Base-by-base conservation (phyloP, 176 grass and related monocot genomes). In the Elaeis guineensis region DNA sequence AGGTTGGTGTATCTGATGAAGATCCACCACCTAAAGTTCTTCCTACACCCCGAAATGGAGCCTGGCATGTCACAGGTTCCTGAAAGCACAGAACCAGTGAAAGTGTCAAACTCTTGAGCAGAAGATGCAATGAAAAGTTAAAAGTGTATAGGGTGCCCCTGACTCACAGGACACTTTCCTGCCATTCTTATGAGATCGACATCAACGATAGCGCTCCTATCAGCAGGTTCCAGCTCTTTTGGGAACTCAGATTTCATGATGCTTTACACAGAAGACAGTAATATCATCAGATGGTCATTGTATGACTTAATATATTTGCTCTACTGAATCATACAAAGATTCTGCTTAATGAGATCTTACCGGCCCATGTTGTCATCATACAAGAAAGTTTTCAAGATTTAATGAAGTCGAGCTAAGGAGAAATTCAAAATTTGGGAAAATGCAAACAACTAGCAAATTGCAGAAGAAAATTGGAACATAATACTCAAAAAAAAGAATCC, bases 1-100 rank as follows among this genome's bases (percentile, higher is more conserved):
- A 39, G 16, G 12, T 14, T n/a, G 70, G 51, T 16, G 50, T 29
- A 49, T 78, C 63, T 18, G 78, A 53, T 19, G 78, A 73, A 51
- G 81, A 82, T 56, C 72, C 87, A 65, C 71, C 62, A 5, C 87
- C 84, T 61, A 98, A 79, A 52, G 87, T 98, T 90, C 93, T 92
- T 19, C 87, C 93, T 20, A 85, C 76, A 55, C 87, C 93, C 56
- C 86, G 84, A 73, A 98, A 98, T 30, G 59, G 66, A 70, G 70
- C 78, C 18, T 48, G 72, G 23, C 54, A 66, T 58, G 19, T 87
- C 48, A 53, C 53, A 58, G 81, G 76, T 71, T 76, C 93, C 87
- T 98, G 71, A 64, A 66, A 71, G 64, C 11, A 55, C 73, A 15
- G 55, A 15, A 39, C 8, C 35, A 5, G 12, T 44, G 11, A 12